phyloP scores from a whole-genome alignment of 2,329 filamentous ascomycete species.

The Penicillium italicum region DNA sequence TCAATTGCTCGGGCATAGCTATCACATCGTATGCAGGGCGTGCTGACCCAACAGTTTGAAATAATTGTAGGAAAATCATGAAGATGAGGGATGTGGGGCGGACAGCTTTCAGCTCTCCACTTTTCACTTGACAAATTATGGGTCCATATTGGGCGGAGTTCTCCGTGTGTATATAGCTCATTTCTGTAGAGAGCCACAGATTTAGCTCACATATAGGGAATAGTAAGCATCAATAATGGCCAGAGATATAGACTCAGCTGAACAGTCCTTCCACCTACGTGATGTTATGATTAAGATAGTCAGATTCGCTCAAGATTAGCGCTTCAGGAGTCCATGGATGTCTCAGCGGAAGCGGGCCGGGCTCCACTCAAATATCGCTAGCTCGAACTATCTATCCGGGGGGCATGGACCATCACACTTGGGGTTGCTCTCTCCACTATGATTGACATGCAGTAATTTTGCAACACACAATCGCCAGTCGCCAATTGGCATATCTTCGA shows the following conservation, averaged over 20 bases:
- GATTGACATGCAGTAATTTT: not conserved
- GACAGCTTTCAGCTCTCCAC: not conserved
- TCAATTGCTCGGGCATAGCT: not conserved
- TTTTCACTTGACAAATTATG: not conserved
- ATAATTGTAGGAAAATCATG: not conserved
- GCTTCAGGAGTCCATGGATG: not conserved
- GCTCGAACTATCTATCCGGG: not conserved
- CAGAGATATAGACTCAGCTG: not conserved
- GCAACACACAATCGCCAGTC: not conserved
- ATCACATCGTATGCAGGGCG: not conserved
- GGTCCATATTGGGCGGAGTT: not conserved
- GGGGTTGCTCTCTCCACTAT: not conserved
- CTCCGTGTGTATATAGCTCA: not conserved
- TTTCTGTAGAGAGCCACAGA: not conserved
- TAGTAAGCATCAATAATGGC: not conserved
- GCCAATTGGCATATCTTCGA: not conserved
- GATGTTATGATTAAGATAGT: not conserved
- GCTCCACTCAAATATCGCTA: not conserved
- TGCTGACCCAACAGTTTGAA: not conserved
- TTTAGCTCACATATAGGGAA: not conserved
- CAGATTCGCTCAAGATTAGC: not conserved
- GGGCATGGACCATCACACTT: not conserved
- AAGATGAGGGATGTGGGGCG: not conserved
- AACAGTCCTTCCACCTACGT: not conserved
- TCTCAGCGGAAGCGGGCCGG: conserved; percentile 4